Conservation (phyloP, 2,329 filamentous ascomycete genomes). For the Neoscytalidium dimidiatum region DNA sequence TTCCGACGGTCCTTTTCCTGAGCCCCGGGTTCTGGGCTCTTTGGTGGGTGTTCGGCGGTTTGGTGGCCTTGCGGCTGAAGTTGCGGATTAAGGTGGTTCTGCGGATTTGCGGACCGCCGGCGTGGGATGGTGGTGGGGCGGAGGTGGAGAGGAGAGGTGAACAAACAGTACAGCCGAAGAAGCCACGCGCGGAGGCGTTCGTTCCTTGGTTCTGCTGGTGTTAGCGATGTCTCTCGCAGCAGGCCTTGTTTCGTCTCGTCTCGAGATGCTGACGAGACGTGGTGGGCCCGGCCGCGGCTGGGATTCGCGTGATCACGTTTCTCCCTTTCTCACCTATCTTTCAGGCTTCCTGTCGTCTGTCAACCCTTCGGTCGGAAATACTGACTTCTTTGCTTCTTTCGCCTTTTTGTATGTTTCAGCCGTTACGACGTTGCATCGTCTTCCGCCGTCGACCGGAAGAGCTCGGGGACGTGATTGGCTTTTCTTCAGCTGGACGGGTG, state of each 20-base stretch:
- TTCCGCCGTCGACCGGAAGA: background rate
- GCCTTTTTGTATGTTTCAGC: background rate
- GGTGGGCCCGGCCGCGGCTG: background rate
- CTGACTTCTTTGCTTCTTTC: background rate
- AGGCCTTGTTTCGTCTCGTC: background rate
- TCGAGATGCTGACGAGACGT: background rate
- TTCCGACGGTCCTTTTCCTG: too few species aligned
- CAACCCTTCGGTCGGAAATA: background rate
- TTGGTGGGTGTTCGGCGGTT: too few species aligned
- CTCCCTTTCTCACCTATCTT: too few species aligned
- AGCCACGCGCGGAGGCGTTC: background rate
- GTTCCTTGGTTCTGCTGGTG: background rate
- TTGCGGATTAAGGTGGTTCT: background rate
- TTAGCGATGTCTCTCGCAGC: background rate
- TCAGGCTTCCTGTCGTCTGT: background rate
- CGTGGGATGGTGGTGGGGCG: too few species aligned
- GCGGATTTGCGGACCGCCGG: background rate
- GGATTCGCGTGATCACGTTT: background rate
- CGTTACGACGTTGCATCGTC: background rate
- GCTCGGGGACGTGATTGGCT: background rate
- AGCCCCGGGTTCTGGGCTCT: too few species aligned
- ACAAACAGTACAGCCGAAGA: background rate
- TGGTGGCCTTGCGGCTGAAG: too few species aligned
- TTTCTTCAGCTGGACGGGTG: background rate
- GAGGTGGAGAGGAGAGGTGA: background rate